These are phyloP conservation scores for Astragalus glycyphyllos DNA, from an alignment of 306 rosid genomes.

Conservation along the genomic window DNA sequence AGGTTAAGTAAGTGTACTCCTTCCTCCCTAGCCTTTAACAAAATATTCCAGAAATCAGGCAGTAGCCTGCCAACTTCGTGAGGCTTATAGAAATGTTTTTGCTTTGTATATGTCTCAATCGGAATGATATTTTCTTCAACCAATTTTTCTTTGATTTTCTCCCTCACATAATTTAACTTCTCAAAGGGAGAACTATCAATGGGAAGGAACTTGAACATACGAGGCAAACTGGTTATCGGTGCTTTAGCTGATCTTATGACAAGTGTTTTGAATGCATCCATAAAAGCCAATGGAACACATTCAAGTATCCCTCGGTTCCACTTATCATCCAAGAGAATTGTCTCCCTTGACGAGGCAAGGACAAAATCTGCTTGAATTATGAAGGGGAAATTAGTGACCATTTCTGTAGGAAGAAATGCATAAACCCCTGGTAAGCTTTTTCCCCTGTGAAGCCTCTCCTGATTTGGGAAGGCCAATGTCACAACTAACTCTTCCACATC, in stretches of 20 bases:
- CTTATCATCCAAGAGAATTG: constrained; percentile 64
- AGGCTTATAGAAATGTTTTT: constrained; percentile 71
- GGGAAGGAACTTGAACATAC: constrained; percentile 64
- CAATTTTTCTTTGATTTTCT: constrained; percentile 53
- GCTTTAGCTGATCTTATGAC: constrained; percentile 48
- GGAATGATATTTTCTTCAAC: constrained; percentile 61
- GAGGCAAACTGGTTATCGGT: constrained; percentile 54
- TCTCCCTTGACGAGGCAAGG: constrained; percentile 75
- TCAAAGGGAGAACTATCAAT: constrained; percentile 45
- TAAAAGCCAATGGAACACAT: constrained; percentile 66
- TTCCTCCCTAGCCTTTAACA: constrained; percentile 49
- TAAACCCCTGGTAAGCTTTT: constrained; percentile 62
- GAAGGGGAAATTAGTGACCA: constrained; percentile 77
- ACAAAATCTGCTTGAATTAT: constrained; percentile 84
- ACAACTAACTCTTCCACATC: constrained; percentile 24
- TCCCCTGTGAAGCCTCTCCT: constrained; percentile 57
- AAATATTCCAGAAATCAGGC: constrained; percentile 67
- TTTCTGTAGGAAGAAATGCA: constrained; percentile 80
- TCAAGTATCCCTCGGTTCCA: constrained; percentile 85
- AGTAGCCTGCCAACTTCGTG: constrained; percentile 62
- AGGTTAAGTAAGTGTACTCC: constrained; percentile 51
- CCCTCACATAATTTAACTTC: constrained; percentile 58
- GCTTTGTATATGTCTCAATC: constrained; percentile 55
- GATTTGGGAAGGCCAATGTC: constrained; percentile 45
- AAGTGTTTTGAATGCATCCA: constrained; percentile 62